Conservation (phyloP, 2,329 filamentous ascomycete genomes). For the Ceratocystis cubensis region DNA sequence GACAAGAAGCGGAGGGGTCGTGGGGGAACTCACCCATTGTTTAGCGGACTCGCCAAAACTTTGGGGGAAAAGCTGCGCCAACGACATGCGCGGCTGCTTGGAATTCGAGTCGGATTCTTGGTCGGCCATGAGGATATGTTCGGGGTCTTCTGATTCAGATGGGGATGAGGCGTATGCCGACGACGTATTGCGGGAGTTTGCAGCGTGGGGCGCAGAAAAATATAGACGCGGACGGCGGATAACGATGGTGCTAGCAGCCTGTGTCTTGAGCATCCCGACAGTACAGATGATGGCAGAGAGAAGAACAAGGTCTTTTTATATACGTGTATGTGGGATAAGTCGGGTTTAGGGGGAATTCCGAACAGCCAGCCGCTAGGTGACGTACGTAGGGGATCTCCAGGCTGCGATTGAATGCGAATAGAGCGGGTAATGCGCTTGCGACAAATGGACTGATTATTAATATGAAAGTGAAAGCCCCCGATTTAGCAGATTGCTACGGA, state of each 20-base stretch:
- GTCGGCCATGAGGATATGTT: conserved; percentile 23
- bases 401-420: conserved; percentile 21
- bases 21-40: conserved; percentile 60
- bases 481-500: background rate
- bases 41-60: conserved; percentile 83
- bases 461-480: background rate
- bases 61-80: conserved; percentile 56
- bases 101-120: conserved; percentile 23
- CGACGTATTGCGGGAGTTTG: conserved; percentile 17
- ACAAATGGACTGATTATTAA: conserved; percentile 5
- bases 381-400: conserved; percentile 1
- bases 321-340: background rate
- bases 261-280: conserved; percentile 36
- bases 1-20: background rate
- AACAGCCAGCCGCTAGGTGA: background rate
- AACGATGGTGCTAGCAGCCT: conserved; percentile 29
- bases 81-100: conserved; percentile 26
- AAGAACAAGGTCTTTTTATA: background rate
- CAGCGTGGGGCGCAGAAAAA: conserved; percentile 24
- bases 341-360: background rate
- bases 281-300: background rate
- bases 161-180: conserved; percentile 15
- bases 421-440: background rate
- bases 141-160: conserved; percentile 24
- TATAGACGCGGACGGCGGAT: conserved; percentile 33